Base-by-base conservation (phyloP, 352 stramenopile genomes). In the Phytopythium cucurbitacearum region DNA sequence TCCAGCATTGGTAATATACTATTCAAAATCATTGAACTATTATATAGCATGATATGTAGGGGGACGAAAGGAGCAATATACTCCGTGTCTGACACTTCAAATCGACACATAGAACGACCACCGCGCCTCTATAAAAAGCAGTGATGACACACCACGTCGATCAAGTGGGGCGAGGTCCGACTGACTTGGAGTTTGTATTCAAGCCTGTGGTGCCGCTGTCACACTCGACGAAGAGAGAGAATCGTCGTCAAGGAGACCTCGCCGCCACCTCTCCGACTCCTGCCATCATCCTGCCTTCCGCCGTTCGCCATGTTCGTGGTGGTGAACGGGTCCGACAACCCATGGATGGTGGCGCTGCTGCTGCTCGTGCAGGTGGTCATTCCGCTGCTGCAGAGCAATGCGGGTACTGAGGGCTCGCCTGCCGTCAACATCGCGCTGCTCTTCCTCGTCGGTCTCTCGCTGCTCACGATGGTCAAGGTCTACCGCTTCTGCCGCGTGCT, bases 311-410 rank as follows among this genome's bases (percentile, higher is more conserved):
- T 91, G 81, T 84, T 91, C 33, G 76, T 91, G 51, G 78, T 91
- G 64, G 74, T 89, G 47, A 89, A 85, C 50, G 73, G 71, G 48
- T 84, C 76, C 48, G 75, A 89, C 65, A 91, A 89, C 60, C 81
- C 81, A 9, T 89, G 79, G 81, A 84, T 91, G 67, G 73, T 91
- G 53, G 72, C 67, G 52, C 66, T 91, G 62, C 61, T 89, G 51
- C 70, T 91, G 21, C 83, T 91, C 62, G 78, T 85, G 47, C 81
- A 91, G 57, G 77, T 89, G 35, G 64, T 89, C 40, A 79, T 91
- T 56, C 77, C 80, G 48, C 59, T 89, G 38, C 72, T 91, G 49
- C 80, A 91, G 70, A 87, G 71, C 57, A 83, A 75, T 57, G 77
- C 80, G 13, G 81, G 73, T 21, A 76, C 74, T 60, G 77, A 85